Evolutionary conservation across 305 asterid species (phyloP), one percentile per base, ranked within the genome.

Genomic region (Euphrasia arctica): DNA sequence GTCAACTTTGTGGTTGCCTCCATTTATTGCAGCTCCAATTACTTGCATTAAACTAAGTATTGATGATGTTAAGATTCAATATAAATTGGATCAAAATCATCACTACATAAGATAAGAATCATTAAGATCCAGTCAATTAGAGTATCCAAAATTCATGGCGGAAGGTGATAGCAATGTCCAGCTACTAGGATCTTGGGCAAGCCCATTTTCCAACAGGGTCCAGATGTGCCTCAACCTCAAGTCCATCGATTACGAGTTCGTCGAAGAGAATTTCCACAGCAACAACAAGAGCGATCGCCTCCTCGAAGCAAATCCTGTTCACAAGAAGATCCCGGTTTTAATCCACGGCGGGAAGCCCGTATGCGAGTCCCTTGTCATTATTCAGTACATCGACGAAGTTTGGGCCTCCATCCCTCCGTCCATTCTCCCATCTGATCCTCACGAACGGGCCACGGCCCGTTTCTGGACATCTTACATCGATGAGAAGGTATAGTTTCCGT

Each of bases 161-260:
- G 27, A 36, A 59, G 61, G 48, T 3, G 29, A 15, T 71, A 73
- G 8, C 9, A 36, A 67, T 59, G 79, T 73, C 52, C 63, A 73
- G 50, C 41, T 83, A 48, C 66, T 83, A n/a, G 89, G 89, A 42
- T 49, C 79, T 36, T 74, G 81, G 78, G 70, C 80, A 25, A 83
- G 86, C 55, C 86, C 84, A 15, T 74, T 15, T 50, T 73, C 82
- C 27, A 74, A 60, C 70, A 67, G 86, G 66, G 79, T 78, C 43
- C 67, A 80, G 51, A 73, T 78, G 73, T 77, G 68, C 57, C 68
- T 76, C 48, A 72, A 76, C 52, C 75, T 69, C 8, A 76, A 76
- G 4, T 67, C 72, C 0, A 52, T 76, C 2, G 12, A 25, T n/a
- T 76, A 56, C 48, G 71, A 76, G 47, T 58, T 69, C 55, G 0